phyloP scores from a whole-genome alignment of 345 rosid species.

The Gossypium stocksii region DNA sequence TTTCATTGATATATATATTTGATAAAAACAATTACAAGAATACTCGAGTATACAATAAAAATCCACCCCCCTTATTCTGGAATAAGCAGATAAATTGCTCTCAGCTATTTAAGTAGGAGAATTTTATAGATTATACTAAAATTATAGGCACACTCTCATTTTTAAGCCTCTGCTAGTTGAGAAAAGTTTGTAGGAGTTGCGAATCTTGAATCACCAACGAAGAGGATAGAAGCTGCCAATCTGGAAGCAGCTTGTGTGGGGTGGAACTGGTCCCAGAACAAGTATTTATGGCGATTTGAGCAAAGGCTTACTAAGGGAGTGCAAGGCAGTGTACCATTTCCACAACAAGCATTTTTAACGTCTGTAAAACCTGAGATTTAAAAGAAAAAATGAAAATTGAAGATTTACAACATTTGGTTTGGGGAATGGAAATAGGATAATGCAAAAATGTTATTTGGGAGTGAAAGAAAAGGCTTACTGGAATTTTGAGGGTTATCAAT shows the following conservation, averaged over 20 bases:
- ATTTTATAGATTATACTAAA: background rate
- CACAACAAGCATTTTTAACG: conserved; percentile 40
- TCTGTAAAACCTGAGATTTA: conserved; percentile 38
- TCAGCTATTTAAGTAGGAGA: background rate
- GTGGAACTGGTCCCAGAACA: conserved; percentile 57
- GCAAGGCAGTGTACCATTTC: conserved; percentile 28
- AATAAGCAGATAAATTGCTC: background rate
- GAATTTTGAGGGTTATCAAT: conserved; percentile 26
- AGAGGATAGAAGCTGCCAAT: conserved; percentile 47
- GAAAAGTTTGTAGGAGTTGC: conserved; percentile 45
- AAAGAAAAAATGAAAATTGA: background rate
- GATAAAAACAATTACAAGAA: background rate
- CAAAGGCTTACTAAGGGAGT: conserved; percentile 30
- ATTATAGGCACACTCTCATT: background rate
- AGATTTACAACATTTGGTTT: background rate
- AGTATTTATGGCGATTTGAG: conserved; percentile 21
- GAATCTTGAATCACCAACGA: conserved; percentile 30
- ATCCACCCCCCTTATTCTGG: background rate
- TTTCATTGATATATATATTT: too few species aligned
- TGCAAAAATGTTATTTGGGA: too few species aligned
- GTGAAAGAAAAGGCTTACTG: conserved; percentile 24
- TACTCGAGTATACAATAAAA: background rate
- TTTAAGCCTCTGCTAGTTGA: conserved; percentile 34
- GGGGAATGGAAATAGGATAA: too few species aligned
- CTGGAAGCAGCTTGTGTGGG: conserved; percentile 45